Base-by-base conservation (phyloP, 2,329 filamentous ascomycete genomes). In the Blastomyces silverae region DNA sequence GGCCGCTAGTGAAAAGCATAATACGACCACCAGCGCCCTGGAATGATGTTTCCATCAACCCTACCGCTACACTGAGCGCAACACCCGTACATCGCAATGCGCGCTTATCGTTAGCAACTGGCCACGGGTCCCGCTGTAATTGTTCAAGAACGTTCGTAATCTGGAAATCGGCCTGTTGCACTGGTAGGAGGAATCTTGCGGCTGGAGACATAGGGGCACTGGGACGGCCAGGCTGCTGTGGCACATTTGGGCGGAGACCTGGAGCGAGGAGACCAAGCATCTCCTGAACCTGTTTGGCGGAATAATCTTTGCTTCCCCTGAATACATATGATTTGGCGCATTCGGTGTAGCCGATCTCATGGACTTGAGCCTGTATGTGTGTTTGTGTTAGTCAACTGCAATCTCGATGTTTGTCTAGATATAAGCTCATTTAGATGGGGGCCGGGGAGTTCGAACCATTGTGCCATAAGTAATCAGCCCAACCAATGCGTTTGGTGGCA, bases 261-360 rank as follows among this genome's bases (percentile, higher is more conserved):
- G 89, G 82, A 25, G 89, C 85, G 59, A 88, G 83, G 64, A 97
- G 83, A 37, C 92, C 94, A 61, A 99, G 87, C 94, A 99, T 99
- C 74, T 99, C 94, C 78, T 97, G 93, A n/a, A 99, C 92, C 76
- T 97, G 92, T 80, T 97, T 97, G 63, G 92, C 90, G n/a, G 88
- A 85, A 77, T 99, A 99, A 73, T 99, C 94, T 82, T 97, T 99
- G 82, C 88, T 97, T 50, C 94, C 94, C 64, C 93, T 87, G 84
- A 99, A 99, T 53, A 99, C 94, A 73, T 97, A 99, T 6, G 93
- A 97, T 79, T 97, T 99, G 69, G 94, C 91, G 78, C 94, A 99
- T 79, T 97, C 94, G 64, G 90, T 92, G 75, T 99, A 99, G 64
- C 94, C 94, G 70, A 99, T 91, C 79, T 99, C 94, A 76, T 99